Conservation (phyloP, 495 filamentous ascomycete species). For the Cenococcum geophilum region DNA sequence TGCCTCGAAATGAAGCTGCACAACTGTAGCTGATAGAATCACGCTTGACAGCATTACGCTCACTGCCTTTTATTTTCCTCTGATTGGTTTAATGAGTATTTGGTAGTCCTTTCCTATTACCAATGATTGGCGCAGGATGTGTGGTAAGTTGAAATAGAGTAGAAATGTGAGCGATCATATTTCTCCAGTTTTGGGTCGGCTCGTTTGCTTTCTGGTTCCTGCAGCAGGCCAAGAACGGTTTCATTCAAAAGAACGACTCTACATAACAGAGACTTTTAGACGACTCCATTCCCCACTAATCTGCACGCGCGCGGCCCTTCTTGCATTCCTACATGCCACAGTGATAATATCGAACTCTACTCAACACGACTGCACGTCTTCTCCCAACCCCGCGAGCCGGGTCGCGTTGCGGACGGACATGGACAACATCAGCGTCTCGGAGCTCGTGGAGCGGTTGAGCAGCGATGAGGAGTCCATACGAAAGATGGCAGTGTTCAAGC, state of each 20-base stretch:
- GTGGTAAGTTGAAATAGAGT: background rate
- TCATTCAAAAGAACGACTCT: background rate
- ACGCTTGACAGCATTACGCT: too few relatives aligned
- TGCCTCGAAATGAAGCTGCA: too few relatives aligned
- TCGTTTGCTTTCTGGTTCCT: background rate
- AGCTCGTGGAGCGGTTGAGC: constrained; percentile 62
- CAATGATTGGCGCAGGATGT: too few relatives aligned
- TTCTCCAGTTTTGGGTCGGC: background rate
- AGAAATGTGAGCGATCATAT: background rate
- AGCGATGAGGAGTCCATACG: constrained; percentile 84
- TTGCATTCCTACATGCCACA: background rate
- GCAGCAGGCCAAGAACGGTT: constrained; percentile 1
- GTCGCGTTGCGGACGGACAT: constrained; percentile 32
- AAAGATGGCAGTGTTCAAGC: constrained; percentile 98
- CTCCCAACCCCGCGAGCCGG: background rate
- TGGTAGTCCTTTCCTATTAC: too few relatives aligned
- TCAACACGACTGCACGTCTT: background rate
- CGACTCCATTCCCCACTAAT: background rate
- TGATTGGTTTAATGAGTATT: too few relatives aligned
- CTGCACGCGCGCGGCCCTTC: background rate
- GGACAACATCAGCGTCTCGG: constrained; percentile 55
- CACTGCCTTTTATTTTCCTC: too few relatives aligned
- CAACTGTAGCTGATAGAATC: too few relatives aligned
- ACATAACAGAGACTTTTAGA: background rate
- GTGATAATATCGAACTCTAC: background rate